A percentile compares a stretch with the other conserved stretches of the same genome.
Conservation (phyloP, 23 red algal genomes). For the Chondrus crispus region DNA sequence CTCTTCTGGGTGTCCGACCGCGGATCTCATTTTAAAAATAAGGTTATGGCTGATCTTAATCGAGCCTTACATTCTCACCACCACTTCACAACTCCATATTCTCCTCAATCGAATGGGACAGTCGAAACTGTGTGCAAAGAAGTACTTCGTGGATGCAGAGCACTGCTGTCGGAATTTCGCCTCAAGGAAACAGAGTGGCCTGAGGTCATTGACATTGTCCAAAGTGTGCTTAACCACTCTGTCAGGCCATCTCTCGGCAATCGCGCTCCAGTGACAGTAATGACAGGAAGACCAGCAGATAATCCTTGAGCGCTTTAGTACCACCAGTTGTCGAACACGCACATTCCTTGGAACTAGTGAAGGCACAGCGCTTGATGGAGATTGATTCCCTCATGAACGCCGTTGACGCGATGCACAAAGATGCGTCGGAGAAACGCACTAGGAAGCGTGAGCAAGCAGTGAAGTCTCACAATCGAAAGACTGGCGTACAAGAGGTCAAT, state of each 20-base stretch:
- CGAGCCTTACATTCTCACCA: neutral
- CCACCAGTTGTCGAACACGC: neutral
- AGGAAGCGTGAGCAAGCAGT: neutral
- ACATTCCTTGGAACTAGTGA: neutral
- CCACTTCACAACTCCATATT: neutral
- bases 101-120: neutral
- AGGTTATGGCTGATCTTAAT: neutral
- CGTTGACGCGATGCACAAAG: slow-evolving; percentile 5
- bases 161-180: neutral
- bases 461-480: slow-evolving; percentile 11
- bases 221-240: slow-evolving; percentile 5
- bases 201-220: neutral
- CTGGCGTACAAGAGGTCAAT: neutral
- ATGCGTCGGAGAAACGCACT: neutral
- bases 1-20: neutral
- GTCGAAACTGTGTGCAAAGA: slow-evolving; percentile 13
- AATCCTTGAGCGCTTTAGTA: neutral
- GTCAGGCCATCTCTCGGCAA: neutral
- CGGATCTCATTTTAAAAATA: slow-evolving; percentile 23
- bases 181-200: neutral
- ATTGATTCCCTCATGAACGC: neutral
- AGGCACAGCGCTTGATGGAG: neutral
- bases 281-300: neutral
- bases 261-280: neutral
- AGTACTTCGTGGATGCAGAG: neutral